Conservation (phyloP, 129 eudicot species). For the Artemisia tridentata region DNA sequence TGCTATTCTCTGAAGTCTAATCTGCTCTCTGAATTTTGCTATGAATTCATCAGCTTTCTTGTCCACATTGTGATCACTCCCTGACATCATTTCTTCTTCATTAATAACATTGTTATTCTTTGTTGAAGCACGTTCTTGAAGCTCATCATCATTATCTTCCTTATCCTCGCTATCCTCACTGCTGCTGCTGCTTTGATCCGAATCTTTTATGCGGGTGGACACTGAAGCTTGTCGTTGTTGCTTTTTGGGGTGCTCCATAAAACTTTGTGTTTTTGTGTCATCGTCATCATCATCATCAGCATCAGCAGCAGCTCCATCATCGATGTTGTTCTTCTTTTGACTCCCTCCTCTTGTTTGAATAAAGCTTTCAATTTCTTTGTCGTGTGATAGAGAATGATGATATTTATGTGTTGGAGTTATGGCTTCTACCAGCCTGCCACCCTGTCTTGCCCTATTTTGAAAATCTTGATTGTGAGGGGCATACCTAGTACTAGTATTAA, state of each 20-base stretch:
- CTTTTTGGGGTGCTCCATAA: constrained; percentile 25
- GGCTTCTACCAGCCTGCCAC: constrained; percentile 17
- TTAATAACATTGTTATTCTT: not conserved
- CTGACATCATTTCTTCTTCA: constrained; percentile 14
- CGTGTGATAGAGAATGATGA: constrained; percentile 27
- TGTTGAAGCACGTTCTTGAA: constrained; percentile 37
- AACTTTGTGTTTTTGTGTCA: constrained; percentile 15
- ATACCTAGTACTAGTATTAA: constrained; percentile 25
- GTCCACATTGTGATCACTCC: constrained; percentile 66
- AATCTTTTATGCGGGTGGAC: constrained; percentile 44
- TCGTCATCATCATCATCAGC: constrained; percentile 1
- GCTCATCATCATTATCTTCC: constrained; percentile 43
- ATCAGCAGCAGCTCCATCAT: not conserved
- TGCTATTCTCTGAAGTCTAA: constrained; percentile 87
- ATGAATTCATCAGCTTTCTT: constrained; percentile 97
- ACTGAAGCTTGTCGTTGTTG: constrained; percentile 26
- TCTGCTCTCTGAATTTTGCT: constrained; percentile 94
- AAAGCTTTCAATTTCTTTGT: constrained; percentile 33
- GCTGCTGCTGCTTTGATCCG: constrained; percentile 26
- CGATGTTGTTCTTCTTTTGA: constrained; percentile 14
- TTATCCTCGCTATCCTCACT: not conserved
- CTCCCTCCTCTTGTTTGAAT: constrained; percentile 29
- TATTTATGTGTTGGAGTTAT: constrained; percentile 20
- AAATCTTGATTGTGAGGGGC: constrained; percentile 35
- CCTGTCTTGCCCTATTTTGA: constrained; percentile 11